Conservation (phyloP, 805 yeast species). For the Ogataea chonburiensis region DNA sequence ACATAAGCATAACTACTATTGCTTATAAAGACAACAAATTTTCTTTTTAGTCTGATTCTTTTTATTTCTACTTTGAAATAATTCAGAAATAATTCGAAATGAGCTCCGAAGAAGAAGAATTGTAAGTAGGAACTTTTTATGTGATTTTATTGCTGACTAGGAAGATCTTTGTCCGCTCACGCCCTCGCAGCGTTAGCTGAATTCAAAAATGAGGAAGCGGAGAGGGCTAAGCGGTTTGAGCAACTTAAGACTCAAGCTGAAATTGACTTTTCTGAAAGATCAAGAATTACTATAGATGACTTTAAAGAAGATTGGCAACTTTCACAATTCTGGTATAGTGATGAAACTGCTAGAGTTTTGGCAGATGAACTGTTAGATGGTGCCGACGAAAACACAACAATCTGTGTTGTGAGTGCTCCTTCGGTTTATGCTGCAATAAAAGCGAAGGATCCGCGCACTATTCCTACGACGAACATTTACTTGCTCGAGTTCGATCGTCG, state of each 20-base stretch:
- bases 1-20: too few relatives aligned
- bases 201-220: conserved; percentile 63
- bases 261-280: conserved; percentile 43
- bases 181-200: conserved; percentile 59
- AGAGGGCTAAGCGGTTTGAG: conserved; percentile 54
- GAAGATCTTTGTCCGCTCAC: conserved; percentile 43
- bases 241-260: conserved; percentile 57
- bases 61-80: background rate
- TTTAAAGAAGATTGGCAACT: conserved; percentile 93
- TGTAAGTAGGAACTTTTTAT: too few relatives aligned
- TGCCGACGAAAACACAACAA: conserved; percentile 66
- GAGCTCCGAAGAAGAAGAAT: conserved; percentile 29
- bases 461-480: conserved; percentile 71
- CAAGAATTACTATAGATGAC: conserved; percentile 50
- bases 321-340: conserved; percentile 89
- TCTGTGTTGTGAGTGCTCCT: conserved; percentile 85
- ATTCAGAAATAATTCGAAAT: background rate
- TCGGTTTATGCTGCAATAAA: conserved; percentile 84
- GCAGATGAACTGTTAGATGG: conserved; percentile 75
- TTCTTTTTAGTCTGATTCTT: too few relatives aligned
- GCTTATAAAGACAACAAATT: too few relatives aligned
- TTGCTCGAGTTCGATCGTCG: conserved; percentile 78
- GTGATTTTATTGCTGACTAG: conserved; percentile 14
- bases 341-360: conserved; percentile 63
- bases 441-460: conserved; percentile 44